Percentiles rank a stretch among this genome's conserved stretches.
Conservation (phyloP, 768 basidiomycete genomes). For the Mycena epipterygia region DNA sequence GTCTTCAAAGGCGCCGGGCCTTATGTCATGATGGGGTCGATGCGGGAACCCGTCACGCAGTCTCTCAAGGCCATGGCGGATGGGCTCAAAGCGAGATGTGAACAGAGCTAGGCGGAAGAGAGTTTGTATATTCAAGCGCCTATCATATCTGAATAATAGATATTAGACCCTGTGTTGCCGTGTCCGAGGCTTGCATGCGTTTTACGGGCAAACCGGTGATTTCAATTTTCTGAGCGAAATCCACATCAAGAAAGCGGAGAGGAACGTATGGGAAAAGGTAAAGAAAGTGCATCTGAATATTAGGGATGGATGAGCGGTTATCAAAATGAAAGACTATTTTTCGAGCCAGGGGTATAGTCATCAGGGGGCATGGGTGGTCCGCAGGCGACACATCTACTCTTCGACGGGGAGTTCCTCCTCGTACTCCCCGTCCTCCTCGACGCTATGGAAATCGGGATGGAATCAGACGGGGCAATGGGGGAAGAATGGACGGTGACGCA, state of each 20-base stretch:
- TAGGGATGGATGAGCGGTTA: conserved; percentile 8
- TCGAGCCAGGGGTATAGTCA: conserved; percentile 16
- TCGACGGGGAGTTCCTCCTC: conserved; percentile 81
- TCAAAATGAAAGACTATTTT: conserved; percentile 12
- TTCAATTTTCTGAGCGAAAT: conserved; percentile 20
- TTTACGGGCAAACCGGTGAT: conserved; percentile 2
- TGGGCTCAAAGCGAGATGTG: conserved; percentile 23
- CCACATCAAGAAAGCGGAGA: conserved; percentile 21
- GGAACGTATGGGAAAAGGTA: conserved; percentile 1
- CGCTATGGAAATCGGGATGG: conserved; percentile 60
- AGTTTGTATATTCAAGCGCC: background rate
- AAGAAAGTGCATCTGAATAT: conserved; percentile 23
- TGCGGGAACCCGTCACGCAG: background rate
- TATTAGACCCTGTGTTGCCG: too few relatives aligned
- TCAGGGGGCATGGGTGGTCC: conserved; percentile 12
- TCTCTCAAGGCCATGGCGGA: conserved; percentile 17
- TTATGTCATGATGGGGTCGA: conserved; percentile 2
- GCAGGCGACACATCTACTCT: conserved; percentile 42
- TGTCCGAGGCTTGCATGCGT: too few relatives aligned
- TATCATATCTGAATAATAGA: too few relatives aligned
- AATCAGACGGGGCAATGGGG: background rate
- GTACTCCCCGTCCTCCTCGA: conserved; percentile 90
- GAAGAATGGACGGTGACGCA: conserved; percentile 55
- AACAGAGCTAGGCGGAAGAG: background rate
- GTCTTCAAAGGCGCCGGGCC: conserved; percentile 9